These are phyloP conservation scores for Pholiota microspora DNA, from an alignment of 768 basidiomycete genomes.

Conservation along the genomic window DNA sequence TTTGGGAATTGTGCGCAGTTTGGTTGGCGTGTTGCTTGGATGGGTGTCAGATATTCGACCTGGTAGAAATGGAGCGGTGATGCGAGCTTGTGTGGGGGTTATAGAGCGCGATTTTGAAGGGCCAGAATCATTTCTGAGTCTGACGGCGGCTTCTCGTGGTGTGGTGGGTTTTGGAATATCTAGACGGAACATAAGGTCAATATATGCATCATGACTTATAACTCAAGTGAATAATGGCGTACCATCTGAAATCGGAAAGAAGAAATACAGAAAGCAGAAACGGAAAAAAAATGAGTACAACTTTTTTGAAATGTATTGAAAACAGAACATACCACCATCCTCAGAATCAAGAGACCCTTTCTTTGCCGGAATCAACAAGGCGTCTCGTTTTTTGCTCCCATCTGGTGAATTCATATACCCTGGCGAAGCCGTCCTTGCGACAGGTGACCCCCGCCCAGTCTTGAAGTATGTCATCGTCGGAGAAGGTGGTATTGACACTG, in stretches of 20 bases:
- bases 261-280: too few species aligned
- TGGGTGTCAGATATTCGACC: constrained; percentile 3
- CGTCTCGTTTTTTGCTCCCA: background rate
- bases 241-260: background rate
- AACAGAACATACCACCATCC: background rate
- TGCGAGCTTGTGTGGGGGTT: background rate
- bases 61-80: background rate
- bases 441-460: constrained; percentile 4
- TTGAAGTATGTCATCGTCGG: constrained; percentile 12
- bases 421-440: background rate
- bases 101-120: constrained; percentile 2
- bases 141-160: background rate
- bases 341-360: constrained; percentile 2
- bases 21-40: constrained; percentile 8
- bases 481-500: constrained; percentile 10
- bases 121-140: background rate
- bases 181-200: background rate
- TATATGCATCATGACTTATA: background rate
- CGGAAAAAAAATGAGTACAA: background rate
- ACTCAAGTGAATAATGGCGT: background rate
- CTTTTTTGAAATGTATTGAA: background rate
- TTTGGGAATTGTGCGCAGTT: constrained; percentile 6
- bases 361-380: background rate
- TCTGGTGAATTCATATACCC: background rate
- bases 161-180: background rate